Evolutionary conservation across 148 eudicot species (phyloP), one percentile per base, ranked within the genome.

Genomic region (Vaccinium darrowii): DNA sequence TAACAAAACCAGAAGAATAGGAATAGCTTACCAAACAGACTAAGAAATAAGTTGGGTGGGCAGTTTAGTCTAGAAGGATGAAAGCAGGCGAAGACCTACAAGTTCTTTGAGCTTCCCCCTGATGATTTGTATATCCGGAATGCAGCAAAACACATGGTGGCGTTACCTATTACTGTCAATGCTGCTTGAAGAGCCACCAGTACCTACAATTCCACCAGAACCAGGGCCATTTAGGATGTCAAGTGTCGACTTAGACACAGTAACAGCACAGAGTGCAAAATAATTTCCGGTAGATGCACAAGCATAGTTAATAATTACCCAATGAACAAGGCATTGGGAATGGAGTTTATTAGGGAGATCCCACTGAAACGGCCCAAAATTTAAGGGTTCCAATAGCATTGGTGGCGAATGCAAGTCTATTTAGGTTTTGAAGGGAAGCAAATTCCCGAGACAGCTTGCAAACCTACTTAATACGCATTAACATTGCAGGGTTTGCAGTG

Each of bases 131-230:
- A 96, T 74, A 96, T 94, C 54, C 95, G 95, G 86, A 76, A 93
- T 76, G 99, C 99, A 86, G 99, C 99, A n/a, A 93, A 62, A 86
- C 98, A 93, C 94, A 96, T 90, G 81, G 99, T 94, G 36, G 88
- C 91, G 51, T 96, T 96, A 43, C 99, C 99, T 54, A 94, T 86
- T 76, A 94, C 94, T 8, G 99, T 96, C 86, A 96, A 87, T 74
- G 95, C 97, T 67, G 95, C 99, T 91, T 96, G 99, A 85, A 96
- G 89, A 86, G 92, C 98, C 86, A 96, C 99, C 85, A 96, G 86
- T 53, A 91, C 93, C 98, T 96, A 60, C 84, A 92, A 84, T 62
- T 16, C 58, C 49, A 36, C 25, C 43, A 73, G 73, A 49, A 81
- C 18, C 72, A 85, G 25, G 25, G 23, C 25, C 25, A 80, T 30